Evolutionary conservation across 1,139 yeast genomes (phyloP).

Genomic region (Protomyces lactucae-debilis): DNA sequence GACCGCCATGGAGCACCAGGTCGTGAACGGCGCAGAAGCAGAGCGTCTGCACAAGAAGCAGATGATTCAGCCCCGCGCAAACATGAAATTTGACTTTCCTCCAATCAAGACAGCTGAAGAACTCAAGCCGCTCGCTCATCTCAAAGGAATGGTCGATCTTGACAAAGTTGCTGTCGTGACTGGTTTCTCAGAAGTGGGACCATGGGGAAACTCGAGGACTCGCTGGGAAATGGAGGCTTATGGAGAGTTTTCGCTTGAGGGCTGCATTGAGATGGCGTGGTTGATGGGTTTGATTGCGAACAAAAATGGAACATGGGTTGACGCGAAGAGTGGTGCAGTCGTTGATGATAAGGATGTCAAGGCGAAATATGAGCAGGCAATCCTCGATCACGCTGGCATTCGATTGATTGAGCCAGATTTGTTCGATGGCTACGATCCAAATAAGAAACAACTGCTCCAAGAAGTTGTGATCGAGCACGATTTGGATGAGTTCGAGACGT

Average conservation of each 20-base stretch:
- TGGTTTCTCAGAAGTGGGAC: constrained; percentile 97
- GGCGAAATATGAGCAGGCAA: constrained; percentile 79
- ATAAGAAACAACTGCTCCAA: constrained; percentile 85
- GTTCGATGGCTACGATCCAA: constrained; percentile 89
- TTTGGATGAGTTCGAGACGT: constrained; percentile 89
- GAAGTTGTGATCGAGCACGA: constrained; percentile 96
- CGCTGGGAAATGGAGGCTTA: constrained; percentile 99
- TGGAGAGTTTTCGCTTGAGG: constrained; percentile 96
- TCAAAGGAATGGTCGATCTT: constrained; percentile 87
- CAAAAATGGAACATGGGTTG: constrained; percentile 95
- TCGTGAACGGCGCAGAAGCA: constrained; percentile 82
- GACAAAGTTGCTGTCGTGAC: constrained; percentile 90
- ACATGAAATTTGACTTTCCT: constrained; percentile 93
- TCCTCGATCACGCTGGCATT: constrained; percentile 90
- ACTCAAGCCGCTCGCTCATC: constrained; percentile 58
- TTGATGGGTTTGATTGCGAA: constrained; percentile 96
- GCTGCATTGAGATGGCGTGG: constrained; percentile 99
- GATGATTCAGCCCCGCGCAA: constrained; percentile 82
- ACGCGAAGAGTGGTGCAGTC: constrained; percentile 84
- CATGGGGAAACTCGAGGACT: constrained; percentile 99
- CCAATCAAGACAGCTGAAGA: constrained; percentile 69
- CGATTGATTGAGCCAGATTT: constrained; percentile 94
- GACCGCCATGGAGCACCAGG: constrained; percentile 86
- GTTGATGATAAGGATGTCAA: constrained; percentile 93
- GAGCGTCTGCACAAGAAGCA: constrained; percentile 80